Evolutionary conservation across 176 grass and related monocot genomes (phyloP).

Genomic region (Phoenix dactylifera): DNA sequence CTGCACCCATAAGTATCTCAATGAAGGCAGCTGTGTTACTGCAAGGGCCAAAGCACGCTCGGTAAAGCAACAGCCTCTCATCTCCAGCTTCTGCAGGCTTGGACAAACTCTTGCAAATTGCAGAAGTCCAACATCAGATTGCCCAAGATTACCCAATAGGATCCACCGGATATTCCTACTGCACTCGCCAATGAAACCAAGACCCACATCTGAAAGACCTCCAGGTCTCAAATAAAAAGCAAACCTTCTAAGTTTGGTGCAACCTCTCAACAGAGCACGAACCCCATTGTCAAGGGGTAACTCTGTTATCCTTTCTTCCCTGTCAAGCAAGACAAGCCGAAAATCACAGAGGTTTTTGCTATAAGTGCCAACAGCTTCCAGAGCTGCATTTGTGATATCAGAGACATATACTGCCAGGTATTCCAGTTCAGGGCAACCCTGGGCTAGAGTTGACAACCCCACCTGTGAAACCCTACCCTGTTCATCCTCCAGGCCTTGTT

Average conservation of each 20-base stretch:
- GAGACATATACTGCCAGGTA: constrained; percentile 22
- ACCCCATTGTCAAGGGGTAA: constrained; percentile 15
- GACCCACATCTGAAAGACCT: constrained; percentile 19
- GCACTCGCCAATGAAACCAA: constrained; percentile 4
- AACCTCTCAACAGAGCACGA: constrained; percentile 16
- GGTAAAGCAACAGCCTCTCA: constrained; percentile 20
- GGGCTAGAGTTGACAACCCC: constrained; percentile 2
- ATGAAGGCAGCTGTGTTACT: constrained; percentile 5
- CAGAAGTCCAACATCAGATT: constrained; percentile 18
- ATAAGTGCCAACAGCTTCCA: constrained; percentile 7
- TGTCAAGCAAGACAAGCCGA: constrained; percentile 14
- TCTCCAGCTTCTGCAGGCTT: constrained; percentile 15
- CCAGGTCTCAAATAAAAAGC: constrained; percentile 23
- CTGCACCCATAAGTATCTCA: constrained; percentile 36
- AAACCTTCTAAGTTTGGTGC: constrained; percentile 18
- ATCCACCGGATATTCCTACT: constrained; percentile 19
- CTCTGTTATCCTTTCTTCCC: constrained; percentile 18
- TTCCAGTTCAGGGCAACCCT: constrained; percentile 24
- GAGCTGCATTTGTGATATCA: constrained; percentile 19
- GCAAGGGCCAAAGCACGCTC: constrained; percentile 17
- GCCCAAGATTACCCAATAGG: constrained; percentile 18
- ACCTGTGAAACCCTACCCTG: constrained; percentile 16
- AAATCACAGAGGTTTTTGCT: constrained; percentile 21
- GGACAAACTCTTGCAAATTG: constrained; percentile 3
- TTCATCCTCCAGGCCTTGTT: constrained; percentile 16